Percentiles rank a stretch among this genome's conserved stretches.
phyloP scores from a whole-genome alignment of 257 asterid genomes.

The Petrea volubilis region DNA sequence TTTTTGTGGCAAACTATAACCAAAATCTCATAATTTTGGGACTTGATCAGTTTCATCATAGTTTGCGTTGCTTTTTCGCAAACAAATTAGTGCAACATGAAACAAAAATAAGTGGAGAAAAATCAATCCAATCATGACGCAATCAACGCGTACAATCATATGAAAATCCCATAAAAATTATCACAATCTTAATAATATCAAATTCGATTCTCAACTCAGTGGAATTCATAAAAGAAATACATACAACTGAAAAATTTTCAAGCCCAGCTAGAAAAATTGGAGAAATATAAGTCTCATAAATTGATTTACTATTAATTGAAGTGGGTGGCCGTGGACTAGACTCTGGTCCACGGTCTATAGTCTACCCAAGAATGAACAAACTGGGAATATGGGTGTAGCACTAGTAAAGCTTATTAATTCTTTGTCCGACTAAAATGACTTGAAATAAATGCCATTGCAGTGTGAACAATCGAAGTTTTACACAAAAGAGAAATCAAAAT shows the following conservation, averaged over 20 bases:
- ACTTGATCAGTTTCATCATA: too few species aligned
- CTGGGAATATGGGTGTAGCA: conserved; percentile 3
- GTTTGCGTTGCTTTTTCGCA: neutral
- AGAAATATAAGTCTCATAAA: too few species aligned
- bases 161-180: neutral
- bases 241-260: neutral
- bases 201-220: neutral
- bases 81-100: neutral
- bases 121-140: neutral
- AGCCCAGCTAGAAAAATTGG: neutral
- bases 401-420: conserved; percentile 1
- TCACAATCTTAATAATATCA: neutral
- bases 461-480: conserved; percentile 26
- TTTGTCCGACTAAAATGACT: conserved; percentile 30
- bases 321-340: neutral
- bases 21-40: too few species aligned
- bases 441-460: conserved; percentile 11
- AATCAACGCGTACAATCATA: neutral
- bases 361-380: conserved; percentile 8
- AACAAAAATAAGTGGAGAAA: neutral
- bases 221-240: neutral
- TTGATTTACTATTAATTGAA: too few species aligned
- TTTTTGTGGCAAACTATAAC: too few species aligned
- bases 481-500: neutral
- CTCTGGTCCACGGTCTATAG: too few species aligned